phyloP scores from a whole-genome alignment of 257 asterid species.

The Scutellaria barbata region DNA sequence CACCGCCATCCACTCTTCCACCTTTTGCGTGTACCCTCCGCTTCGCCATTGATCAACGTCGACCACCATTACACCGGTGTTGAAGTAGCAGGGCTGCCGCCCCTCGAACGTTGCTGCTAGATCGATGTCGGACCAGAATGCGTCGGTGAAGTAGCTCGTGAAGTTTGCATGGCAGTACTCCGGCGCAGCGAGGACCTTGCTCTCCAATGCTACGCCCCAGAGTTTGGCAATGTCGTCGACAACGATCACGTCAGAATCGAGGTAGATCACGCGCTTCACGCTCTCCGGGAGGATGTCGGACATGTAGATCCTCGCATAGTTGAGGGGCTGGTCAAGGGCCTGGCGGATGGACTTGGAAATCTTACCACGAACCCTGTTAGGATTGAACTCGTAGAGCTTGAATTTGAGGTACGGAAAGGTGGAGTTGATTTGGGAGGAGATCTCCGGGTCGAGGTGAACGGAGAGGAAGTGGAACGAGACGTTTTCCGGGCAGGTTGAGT shows the following conservation, averaged over 20 bases:
- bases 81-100: constrained; percentile 70
- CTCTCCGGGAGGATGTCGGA: constrained; percentile 57
- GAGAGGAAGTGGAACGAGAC: constrained; percentile 74
- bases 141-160: constrained; percentile 62
- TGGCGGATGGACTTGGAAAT: constrained; percentile 78
- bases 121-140: constrained; percentile 61
- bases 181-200: constrained; percentile 73
- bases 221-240: constrained; percentile 80
- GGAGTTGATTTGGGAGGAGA: constrained; percentile 57
- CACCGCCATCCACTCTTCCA: constrained; percentile 83
- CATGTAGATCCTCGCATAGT: constrained; percentile 78
- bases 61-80: constrained; percentile 91
- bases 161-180: constrained; percentile 85
- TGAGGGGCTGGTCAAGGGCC: constrained; percentile 85
- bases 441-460: constrained; percentile 54
- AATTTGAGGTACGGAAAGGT: constrained; percentile 78
- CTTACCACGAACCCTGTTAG: constrained; percentile 61
- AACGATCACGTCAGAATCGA: constrained; percentile 75
- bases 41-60: constrained; percentile 68
- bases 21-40: constrained; percentile 70
- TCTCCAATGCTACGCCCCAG: constrained; percentile 65
- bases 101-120: constrained; percentile 57
- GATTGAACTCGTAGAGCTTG: constrained; percentile 63
- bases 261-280: constrained; percentile 66
- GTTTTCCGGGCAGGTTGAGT: constrained; percentile 80